Conservation (phyloP, 139 green algal genomes). For the Spirogloea muscicola region DNA sequence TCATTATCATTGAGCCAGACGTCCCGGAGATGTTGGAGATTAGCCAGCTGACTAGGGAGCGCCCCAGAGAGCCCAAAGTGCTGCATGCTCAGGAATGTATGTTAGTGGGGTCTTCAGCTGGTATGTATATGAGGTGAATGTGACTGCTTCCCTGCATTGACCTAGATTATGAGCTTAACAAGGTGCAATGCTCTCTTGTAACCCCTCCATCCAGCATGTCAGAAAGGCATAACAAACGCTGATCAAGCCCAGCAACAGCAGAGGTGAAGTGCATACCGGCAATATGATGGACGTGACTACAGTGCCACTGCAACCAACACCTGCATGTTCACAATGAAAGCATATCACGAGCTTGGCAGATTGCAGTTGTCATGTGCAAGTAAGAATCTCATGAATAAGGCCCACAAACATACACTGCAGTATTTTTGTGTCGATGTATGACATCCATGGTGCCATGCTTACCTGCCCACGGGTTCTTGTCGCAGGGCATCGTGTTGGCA, state of each 20-base stretch:
- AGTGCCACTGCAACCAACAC: slow-evolving; percentile 11
- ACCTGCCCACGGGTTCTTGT: too few relatives aligned
- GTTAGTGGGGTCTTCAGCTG: too few relatives aligned
- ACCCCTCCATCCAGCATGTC: background rate
- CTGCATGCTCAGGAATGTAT: too few relatives aligned
- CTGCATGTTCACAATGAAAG: slow-evolving; percentile 15
- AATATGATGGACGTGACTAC: slow-evolving; percentile 7
- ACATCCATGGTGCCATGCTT: too few relatives aligned
- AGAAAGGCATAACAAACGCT: background rate
- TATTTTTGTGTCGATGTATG: too few relatives aligned
- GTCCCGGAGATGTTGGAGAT: background rate
- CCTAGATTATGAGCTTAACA: too few relatives aligned
- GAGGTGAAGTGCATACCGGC: background rate
- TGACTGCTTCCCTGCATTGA: slow-evolving; percentile 5
- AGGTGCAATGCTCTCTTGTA: too few relatives aligned
- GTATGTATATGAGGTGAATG: background rate
- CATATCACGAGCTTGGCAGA: too few relatives aligned
- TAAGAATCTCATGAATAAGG: too few relatives aligned
- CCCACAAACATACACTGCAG: background rate
- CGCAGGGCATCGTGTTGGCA: background rate
- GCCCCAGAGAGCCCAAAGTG: too few relatives aligned
- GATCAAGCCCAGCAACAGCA: slow-evolving; percentile 17
- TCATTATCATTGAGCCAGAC: slow-evolving; percentile 11
- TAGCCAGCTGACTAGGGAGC: too few relatives aligned
- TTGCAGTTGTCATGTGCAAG: too few relatives aligned